Evolutionary conservation across 495 filamentous ascomycete genomes (phyloP), one percentile per base, ranked within the genome.

Genomic region (Talaromyces nanjingensis): DNA sequence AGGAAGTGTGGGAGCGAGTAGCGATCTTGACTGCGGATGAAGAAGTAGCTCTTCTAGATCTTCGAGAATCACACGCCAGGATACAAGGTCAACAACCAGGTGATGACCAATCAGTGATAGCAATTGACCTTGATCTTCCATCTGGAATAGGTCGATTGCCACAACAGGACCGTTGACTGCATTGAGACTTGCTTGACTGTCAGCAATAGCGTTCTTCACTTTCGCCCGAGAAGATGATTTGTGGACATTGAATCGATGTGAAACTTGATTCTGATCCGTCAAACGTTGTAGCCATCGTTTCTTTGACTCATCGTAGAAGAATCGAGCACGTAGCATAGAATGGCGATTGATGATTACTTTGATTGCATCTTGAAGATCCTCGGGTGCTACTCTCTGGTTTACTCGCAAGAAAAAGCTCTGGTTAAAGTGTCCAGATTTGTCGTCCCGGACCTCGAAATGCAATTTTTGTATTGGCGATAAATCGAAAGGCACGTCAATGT

Each of bases 261-360:
- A 81, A 1, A 67, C 68, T 34, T 69, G 61, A 14, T 79, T 69
- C 27, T 80, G 73, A 6, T 61, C 39, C 0, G 73, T 78, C 27
- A 83, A 74, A 1, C 67, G 66, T 63, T 83, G 79, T 49, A 68
- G 72, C 16, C 73, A 72, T 16, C 67, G 67, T 2, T 67, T 71
- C 1, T 71, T 65, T 25, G 49, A 24, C 5, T 63, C 68, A 14
- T 69, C 59, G 8, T 73, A 71, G 16, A 68, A 73, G 66, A 88
- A 90, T 6, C 89, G 83, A n/a, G 83, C 82, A 25, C 88, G 79
- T n/a, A 92, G 79, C 89, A 91, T 91, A 4, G 87, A 83, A 63
- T 92, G 89, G 6, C 85, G 84, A 1, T 71, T 75, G 14, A 90
- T 79, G 9, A 91, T 72, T 0, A 80, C 79, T 59, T 87, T 81